Conservation (phyloP, 2,329 filamentous ascomycete genomes). For the Xenosphaeropsis pyriputrescens region DNA sequence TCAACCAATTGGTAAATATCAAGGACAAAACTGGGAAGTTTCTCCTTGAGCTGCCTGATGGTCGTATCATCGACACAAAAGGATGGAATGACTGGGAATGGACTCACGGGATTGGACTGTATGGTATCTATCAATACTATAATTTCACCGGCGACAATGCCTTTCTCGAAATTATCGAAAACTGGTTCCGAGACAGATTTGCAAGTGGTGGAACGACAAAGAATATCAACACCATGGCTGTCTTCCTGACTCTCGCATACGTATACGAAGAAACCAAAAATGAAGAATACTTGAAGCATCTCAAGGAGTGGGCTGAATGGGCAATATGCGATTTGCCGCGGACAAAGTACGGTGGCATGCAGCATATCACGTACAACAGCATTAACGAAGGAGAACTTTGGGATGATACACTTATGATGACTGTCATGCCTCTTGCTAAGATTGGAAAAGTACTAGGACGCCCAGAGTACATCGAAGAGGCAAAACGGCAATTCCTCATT, state of each 20-base stretch:
- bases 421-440: constrained; percentile 65
- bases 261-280: constrained; percentile 65
- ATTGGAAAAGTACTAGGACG: constrained; percentile 57
- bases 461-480: constrained; percentile 62
- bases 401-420: constrained; percentile 87
- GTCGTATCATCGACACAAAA: constrained; percentile 69
- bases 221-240: constrained; percentile 69
- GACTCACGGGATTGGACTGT: constrained; percentile 69
- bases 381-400: constrained; percentile 64
- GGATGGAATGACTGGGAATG: constrained; percentile 77
- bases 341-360: constrained; percentile 45
- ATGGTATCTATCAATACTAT: constrained; percentile 74
- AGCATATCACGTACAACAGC: constrained; percentile 31
- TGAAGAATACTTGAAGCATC: constrained; percentile 57
- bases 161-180: constrained; percentile 51
- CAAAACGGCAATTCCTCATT: constrained; percentile 62
- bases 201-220: constrained; percentile 46
- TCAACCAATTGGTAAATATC: constrained; percentile 64
- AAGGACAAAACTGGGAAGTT: constrained; percentile 63
- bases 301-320: constrained; percentile 74
- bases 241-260: constrained; percentile 60
- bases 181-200: constrained; percentile 53
- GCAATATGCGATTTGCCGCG: constrained; percentile 62
- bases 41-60: constrained; percentile 54
- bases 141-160: constrained; percentile 47